Base-by-base conservation (phyloP, 441 rosid genomes). In the Biscutella laevigata region DNA sequence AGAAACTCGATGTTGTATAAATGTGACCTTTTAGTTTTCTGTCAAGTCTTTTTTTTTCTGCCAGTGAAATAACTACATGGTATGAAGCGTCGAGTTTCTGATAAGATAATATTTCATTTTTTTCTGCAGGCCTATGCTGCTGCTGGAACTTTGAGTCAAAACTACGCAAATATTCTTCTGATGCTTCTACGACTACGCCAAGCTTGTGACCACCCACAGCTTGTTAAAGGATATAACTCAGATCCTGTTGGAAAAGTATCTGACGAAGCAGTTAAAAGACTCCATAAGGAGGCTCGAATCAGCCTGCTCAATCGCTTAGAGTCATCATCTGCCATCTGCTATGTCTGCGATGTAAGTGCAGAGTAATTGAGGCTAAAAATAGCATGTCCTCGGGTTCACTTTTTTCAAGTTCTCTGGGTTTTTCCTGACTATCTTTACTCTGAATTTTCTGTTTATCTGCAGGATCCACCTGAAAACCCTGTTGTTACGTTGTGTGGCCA, bases 101-200 rank as follows among this genome's bases (percentile, higher is more conserved):
- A n/a, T n/a, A n/a, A n/a, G n/a, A n/a, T n/a, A n/a, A n/a, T 46
- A 14, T 22, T 45, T 59, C 8, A 13, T 43, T 37, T 32, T 3
- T 43, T 5, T 57, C 34, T 71, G 53, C 77, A 88, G 98, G 92
- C 82, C 8, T 92, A 77, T 81, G 92, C 89, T 53, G 95, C 82
- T 62, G 96, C 96, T 21, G 97, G 95, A 44, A 92, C 96, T 4
- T 72, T 88, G 72, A 86, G 56, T 37, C 95, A 88, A 71, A 92
- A 92, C 74, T 92, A 88, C 57, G 98, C 95, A 53, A 92, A 78
- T 73, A 92, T 88, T 71, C 96, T 92, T 71, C 65, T 92, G 76
- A 74, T 92, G 95, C 90, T 92, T 77, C 77, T 92, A 74, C 89
- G 97, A 53, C 88, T 92, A 48, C 89, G 98, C 40, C 98, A 92